phyloP scores from a whole-genome alignment of 2,329 filamentous ascomycete species.

The Sporothrix pseudoabietina region DNA sequence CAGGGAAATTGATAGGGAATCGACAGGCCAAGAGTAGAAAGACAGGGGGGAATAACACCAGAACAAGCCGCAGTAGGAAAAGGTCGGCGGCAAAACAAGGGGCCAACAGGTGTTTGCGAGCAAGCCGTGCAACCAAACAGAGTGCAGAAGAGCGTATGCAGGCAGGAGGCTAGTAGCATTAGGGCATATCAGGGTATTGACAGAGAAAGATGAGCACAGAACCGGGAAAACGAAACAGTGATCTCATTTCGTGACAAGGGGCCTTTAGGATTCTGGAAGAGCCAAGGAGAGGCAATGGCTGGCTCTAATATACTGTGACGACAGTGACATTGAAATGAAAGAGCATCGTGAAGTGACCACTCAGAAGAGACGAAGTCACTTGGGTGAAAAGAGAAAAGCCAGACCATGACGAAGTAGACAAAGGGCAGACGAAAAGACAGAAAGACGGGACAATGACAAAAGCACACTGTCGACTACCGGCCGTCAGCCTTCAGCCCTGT shows the following conservation, averaged over 20 bases:
- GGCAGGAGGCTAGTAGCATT: not conserved
- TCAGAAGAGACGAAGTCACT: not conserved
- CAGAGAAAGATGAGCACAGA: not conserved
- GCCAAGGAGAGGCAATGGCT: not conserved
- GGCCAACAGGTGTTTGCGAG: not conserved
- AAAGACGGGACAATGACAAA: not conserved
- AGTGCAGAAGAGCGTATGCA: not conserved
- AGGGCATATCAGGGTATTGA: not conserved
- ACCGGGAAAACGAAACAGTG: slow-evolving; percentile 8
- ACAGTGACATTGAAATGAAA: not conserved
- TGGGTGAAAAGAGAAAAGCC: not conserved
- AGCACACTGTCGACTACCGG: not conserved
- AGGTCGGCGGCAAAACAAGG: slow-evolving; percentile 12
- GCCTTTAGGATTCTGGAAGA: not conserved
- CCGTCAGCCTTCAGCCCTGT: slow-evolving; percentile 6
- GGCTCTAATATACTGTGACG: not conserved
- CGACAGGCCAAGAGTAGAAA: not conserved
- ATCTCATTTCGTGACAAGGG: slow-evolving; percentile 3
- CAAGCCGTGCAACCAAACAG: slow-evolving; percentile 17
- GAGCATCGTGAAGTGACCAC: not conserved
- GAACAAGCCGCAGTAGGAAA: not conserved
- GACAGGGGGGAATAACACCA: not conserved
- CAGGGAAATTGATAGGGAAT: not conserved
- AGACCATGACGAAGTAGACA: not conserved
- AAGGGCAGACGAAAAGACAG: not conserved